Base-by-base conservation (phyloP, 2,329 filamentous ascomycete genomes). In the Emergomyces pasteurianus region DNA sequence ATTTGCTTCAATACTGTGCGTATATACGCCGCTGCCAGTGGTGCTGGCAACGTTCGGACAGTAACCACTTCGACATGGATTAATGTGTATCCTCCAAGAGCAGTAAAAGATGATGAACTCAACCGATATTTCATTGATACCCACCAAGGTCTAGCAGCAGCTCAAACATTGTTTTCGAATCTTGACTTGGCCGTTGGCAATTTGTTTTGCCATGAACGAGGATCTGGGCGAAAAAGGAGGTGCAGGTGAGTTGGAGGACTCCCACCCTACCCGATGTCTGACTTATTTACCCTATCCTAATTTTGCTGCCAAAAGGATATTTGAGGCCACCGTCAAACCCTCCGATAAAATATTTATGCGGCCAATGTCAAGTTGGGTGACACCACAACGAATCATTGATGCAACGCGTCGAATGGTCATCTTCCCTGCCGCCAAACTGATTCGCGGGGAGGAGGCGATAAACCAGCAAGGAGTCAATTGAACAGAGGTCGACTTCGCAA, bases 1-100 rank as follows among this genome's bases (percentile, higher is more conserved):
- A 63, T 28, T 62, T 62, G 23, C 16, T 36, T 31, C 38, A 49
- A n/a, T 63, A 62, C 31, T 55, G 60, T 49, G 28, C 58, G 3
- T 14, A 36, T 18, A 60, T n/a, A 57, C 21, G 52, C 56, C 34
- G 50, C 43, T 42, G 26, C 54, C 14, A 16, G 12, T 23, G 42
- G 42, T 12, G 3, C n/a, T 9, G 40, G 23, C 23, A 5, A 6
- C 38, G 2, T 21, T 5, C 6, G n/a, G n/a, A 34, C 16, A 6
- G 16, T 34, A 34, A 12, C 52, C 0, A 38, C n/a, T 38, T 26
- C 21, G 12, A 12, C 21, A 28, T 59, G 46, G 43, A 40, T 18
- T 1, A 21, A 50, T 26, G 34, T 59, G 8, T 28, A 52, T 21
- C 46, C 46, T 21, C 58, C 31, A 12, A 42, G n/a, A 26, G 23